Evolutionary conservation across 1,284 basidiomycete species (phyloP), one percentile per base, ranked within the genome.

Genomic region (Mrakiaceae sp.): DNA sequence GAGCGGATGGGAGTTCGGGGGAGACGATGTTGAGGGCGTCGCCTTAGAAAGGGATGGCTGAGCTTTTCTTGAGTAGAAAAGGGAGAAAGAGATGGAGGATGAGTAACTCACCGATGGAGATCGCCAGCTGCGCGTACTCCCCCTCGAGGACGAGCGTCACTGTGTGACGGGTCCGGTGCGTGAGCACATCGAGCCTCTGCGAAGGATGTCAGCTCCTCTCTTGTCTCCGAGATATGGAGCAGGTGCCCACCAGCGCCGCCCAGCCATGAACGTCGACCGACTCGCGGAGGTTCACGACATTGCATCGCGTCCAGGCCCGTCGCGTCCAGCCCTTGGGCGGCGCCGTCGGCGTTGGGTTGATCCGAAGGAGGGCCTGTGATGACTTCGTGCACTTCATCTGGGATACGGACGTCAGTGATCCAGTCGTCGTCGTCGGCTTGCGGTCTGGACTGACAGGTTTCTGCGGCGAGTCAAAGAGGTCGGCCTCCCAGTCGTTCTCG

Each of bases 11-110:
- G 73, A 43, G 74, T 69, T 66, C 54, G 47, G 70, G 78, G 48
- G 70, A 75, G 64, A 94, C 77, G 62, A 90, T 77, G 72, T 94
- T 93, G 66, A 93, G 76, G 40, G 80, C 81, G 72, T 96, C 90
- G 67, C 85, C 88, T 86, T 69, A 0, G 46, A 57, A 14, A 11
- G 0, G 39, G 6, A 10, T 3, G 43, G 54, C 56, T 12, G 44
- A 52, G n/a, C 53, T 50, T 65, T 44, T 66, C 47, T n/a, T 43
- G 16, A 27, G 16, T 5, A 12, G 54, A 53, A 62, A 5, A 59
- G 39, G 43, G 16, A 51, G 54, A 39, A 14, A 44, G 57, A 46
- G 53, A 14, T 51, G 14, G 51, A 7, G 10, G 56, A 44, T 14
- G 55, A 27, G 39, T 64, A 43, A 55, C 46, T 14, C 39, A 40